These are phyloP conservation scores for Vinca minor DNA, from an alignment of 257 asterid genomes.

Conservation along the genomic window DNA sequence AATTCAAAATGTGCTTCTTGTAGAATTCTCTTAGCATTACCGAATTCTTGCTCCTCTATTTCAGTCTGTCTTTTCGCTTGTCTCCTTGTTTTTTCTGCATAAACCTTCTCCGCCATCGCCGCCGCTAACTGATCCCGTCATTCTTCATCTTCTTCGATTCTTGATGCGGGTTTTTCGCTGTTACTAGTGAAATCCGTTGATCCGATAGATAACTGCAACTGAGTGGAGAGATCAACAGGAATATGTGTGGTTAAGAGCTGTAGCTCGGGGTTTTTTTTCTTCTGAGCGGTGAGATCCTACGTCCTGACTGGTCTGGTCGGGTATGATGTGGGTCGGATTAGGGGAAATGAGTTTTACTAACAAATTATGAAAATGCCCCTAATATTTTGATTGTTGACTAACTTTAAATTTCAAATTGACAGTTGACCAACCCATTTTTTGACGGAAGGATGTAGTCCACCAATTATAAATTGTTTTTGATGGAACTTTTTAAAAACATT, in stretches of 20 bases:
- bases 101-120: conserved; percentile 57
- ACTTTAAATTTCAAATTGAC: too few species aligned
- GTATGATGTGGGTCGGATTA: too few species aligned
- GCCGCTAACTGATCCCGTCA: conserved; percentile 34
- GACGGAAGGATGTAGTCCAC: too few species aligned
- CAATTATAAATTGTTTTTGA: too few species aligned
- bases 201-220: conserved; percentile 41
- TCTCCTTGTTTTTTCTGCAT: conserved; percentile 63
- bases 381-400: too few species aligned
- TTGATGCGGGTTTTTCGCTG: not conserved
- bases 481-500: too few species aligned
- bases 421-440: too few species aligned
- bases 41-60: conserved; percentile 64
- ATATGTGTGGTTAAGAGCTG: too few species aligned
- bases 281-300: not conserved
- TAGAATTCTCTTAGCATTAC: conserved; percentile 63
- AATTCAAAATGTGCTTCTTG: conserved; percentile 66
- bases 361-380: too few species aligned
- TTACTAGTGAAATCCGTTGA: conserved; percentile 24
- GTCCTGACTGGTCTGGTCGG: too few species aligned
- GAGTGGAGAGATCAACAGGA: too few species aligned
- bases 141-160: conserved; percentile 23
- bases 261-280: conserved; percentile 29
- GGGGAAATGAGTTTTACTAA: too few species aligned
- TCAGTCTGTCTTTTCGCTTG: conserved; percentile 63